Conservation (phyloP, 176 grass and related monocot species). For the Carex myosuroides region DNA sequence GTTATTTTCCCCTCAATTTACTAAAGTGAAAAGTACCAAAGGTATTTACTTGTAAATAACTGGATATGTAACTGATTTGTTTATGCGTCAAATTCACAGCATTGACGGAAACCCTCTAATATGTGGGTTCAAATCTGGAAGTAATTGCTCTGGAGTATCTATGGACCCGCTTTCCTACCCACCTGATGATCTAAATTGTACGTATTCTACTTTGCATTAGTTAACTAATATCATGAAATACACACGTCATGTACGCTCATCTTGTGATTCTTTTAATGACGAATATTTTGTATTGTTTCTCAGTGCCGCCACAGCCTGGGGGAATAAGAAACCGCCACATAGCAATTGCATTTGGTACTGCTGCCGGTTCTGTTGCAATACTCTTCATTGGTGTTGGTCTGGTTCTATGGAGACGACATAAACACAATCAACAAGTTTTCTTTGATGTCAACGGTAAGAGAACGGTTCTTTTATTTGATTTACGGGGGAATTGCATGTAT, state of each 20-base stretch:
- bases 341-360: conserved; percentile 25
- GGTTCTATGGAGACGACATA: conserved; percentile 27
- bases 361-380: conserved; percentile 13
- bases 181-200: conserved; percentile 80
- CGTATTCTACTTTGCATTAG: conserved; percentile 20
- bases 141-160: conserved; percentile 69
- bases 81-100: conserved; percentile 36
- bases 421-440: conserved; percentile 65
- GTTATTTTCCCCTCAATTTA: not conserved
- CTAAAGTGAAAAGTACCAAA: not conserved
- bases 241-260: not conserved
- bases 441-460: conserved; percentile 64
- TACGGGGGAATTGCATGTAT: too few relatives aligned
- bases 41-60: not conserved
- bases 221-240: not conserved
- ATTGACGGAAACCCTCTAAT: conserved; percentile 76
- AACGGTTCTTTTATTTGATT: not conserved
- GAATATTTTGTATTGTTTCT: conserved; percentile 22
- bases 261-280: not conserved
- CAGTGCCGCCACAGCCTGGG: conserved; percentile 59
- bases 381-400: conserved; percentile 3
- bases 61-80: not conserved
- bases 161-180: conserved; percentile 77
- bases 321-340: conserved; percentile 39
- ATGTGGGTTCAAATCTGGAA: conserved; percentile 46